Evolutionary conservation across 371 early-diverging fungal species (phyloP).

Genomic region (Mucor ambiguus): DNA sequence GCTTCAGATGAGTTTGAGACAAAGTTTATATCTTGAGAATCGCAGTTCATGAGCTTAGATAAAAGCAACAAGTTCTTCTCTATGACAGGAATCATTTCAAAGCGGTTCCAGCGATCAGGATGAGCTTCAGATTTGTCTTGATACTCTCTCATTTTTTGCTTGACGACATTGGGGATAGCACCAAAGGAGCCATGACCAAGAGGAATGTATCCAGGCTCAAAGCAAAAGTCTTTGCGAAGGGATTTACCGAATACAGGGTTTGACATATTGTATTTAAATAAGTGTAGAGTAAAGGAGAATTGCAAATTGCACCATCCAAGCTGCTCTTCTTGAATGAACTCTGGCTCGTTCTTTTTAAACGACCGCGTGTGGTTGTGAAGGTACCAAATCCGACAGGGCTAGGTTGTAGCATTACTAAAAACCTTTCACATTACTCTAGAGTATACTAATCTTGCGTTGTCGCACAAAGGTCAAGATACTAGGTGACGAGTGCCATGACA

Average conservation of each 20-base stretch:
- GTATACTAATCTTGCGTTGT: too few relatives aligned
- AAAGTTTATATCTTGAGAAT: constrained; percentile 38
- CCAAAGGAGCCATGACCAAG: constrained; percentile 51
- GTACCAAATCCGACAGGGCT: too few relatives aligned
- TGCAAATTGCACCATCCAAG: not conserved
- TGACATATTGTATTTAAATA: not conserved
- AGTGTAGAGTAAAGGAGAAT: not conserved
- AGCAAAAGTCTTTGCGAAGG: constrained; percentile 43
- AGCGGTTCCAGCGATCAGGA: constrained; percentile 25
- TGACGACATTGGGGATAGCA: constrained; percentile 19
- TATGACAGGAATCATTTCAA: constrained; percentile 10
- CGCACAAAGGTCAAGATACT: too few relatives aligned
- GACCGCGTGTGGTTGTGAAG: not conserved
- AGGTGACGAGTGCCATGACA: too few relatives aligned
- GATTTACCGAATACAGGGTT: constrained; percentile 38
- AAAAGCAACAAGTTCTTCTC: constrained; percentile 7
- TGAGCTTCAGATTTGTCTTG: constrained; percentile 19
- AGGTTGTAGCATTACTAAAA: too few relatives aligned
- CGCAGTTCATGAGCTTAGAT: constrained; percentile 33
- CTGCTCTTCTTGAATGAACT: not conserved
- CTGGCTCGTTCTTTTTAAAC: not conserved
- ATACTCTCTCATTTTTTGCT: constrained; percentile 7
- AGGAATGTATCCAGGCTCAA: constrained; percentile 44
- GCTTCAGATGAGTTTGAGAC: constrained; percentile 44
- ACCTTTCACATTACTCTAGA: too few relatives aligned